Percentiles rank a stretch among this genome's conserved stretches.
Conservation (phyloP, 1,284 basidiomycete genomes). For the Leccinum subatratum region DNA sequence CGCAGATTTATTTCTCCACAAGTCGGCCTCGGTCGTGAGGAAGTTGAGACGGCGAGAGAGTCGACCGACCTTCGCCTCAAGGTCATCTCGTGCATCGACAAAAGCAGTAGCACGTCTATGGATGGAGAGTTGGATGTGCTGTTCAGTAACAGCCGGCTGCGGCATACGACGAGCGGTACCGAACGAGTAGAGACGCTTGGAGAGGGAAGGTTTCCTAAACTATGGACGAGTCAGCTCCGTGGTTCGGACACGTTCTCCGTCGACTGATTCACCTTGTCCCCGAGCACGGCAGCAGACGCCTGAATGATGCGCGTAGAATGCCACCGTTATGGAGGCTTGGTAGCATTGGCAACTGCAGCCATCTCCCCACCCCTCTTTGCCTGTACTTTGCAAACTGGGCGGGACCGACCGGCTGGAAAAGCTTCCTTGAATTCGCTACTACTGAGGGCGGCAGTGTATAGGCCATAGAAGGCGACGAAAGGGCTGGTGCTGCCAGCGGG, state of each 20-base stretch:
- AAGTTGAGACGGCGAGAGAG: slow-evolving; percentile 81
- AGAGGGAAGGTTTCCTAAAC: slow-evolving; percentile 84
- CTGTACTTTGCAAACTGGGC: slow-evolving; percentile 78
- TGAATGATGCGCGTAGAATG: slow-evolving; percentile 82
- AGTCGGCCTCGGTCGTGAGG: slow-evolving; percentile 83
- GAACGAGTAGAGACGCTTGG: slow-evolving; percentile 81
- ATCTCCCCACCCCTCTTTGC: slow-evolving; percentile 77
- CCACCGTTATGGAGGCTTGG: slow-evolving; percentile 90
- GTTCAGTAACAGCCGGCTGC: slow-evolving; percentile 72
- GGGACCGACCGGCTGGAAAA: slow-evolving; percentile 85
- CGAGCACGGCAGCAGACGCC: slow-evolving; percentile 83
- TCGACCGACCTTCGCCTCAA: slow-evolving; percentile 85
- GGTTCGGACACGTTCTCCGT: slow-evolving; percentile 2
- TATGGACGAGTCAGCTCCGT: slow-evolving; percentile 32
- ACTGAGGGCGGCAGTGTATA: slow-evolving; percentile 8
- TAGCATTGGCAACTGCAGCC: slow-evolving; percentile 75
- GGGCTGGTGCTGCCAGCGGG: too few relatives aligned
- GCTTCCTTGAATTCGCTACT: slow-evolving; percentile 88
- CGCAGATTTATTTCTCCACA: slow-evolving; percentile 88
- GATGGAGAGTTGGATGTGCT: slow-evolving; percentile 79
- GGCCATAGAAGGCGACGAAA: too few relatives aligned
- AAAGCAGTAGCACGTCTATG: slow-evolving; percentile 86
- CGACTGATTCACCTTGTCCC: slow-evolving; percentile 63
- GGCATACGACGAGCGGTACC: slow-evolving; percentile 68
- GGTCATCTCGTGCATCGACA: slow-evolving; percentile 86